Percentiles rank a stretch among this genome's conserved stretches.
Evolutionary conservation across 1,284 basidiomycete genomes (phyloP).

Genomic region (Ganoderma sp.): DNA sequence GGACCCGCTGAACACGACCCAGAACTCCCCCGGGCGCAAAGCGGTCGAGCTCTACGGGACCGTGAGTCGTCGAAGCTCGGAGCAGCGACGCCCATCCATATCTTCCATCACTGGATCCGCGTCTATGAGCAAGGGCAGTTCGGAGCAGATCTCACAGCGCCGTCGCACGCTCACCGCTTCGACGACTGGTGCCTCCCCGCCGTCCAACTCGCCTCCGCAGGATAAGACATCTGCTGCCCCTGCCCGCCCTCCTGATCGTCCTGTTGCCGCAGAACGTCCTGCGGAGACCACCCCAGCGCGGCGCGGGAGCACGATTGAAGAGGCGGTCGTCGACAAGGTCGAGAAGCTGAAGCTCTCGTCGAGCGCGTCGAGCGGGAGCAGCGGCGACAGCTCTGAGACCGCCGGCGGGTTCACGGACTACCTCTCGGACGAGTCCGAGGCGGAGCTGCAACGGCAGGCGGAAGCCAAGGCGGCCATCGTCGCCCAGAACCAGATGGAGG

Average conservation of each 20-base stretch:
- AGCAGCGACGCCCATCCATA: slow-evolving; percentile 52
- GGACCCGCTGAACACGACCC: slow-evolving; percentile 42
- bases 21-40: slow-evolving; percentile 65
- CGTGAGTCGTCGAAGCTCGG: slow-evolving; percentile 51
- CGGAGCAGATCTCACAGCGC: slow-evolving; percentile 37
- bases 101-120: slow-evolving; percentile 49
- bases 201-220: slow-evolving; percentile 7
- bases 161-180: slow-evolving; percentile 39
- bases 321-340: slow-evolving; percentile 48
- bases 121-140: slow-evolving; percentile 35
- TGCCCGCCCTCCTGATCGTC: slow-evolving; percentile 17
- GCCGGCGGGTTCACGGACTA: slow-evolving; percentile 86
- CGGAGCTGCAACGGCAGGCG: slow-evolving; percentile 80
- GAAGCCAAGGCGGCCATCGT: slow-evolving; percentile 73
- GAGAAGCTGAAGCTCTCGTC: slow-evolving; percentile 46
- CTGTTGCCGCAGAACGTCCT: slow-evolving; percentile 24
- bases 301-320: slow-evolving; percentile 42
- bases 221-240: slow-evolving; percentile 13
- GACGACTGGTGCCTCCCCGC: slow-evolving; percentile 16
- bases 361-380: slow-evolving; percentile 56
- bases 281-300: slow-evolving; percentile 28
- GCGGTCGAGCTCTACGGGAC: slow-evolving; percentile 56
- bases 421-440: slow-evolving; percentile 83
- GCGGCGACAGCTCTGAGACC: slow-evolving; percentile 69
- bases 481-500: slow-evolving; percentile 80